Evolutionary conservation across 2,329 filamentous ascomycete genomes (phyloP), one percentile per base, ranked within the genome.

Genomic region (Ophiostoma ips): DNA sequence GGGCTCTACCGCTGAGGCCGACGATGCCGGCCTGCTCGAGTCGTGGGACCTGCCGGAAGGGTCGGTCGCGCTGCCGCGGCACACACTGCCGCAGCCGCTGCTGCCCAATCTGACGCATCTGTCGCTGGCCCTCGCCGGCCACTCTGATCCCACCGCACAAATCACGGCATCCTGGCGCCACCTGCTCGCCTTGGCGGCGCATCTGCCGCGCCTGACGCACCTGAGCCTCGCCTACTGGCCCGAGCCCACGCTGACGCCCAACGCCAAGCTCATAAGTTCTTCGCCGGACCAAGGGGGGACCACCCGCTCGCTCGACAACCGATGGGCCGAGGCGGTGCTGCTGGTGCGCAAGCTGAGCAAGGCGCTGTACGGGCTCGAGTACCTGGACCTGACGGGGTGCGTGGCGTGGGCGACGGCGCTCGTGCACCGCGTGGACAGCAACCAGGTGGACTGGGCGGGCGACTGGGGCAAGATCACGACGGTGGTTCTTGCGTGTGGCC

Each of bases 141-240:
- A 19, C 24, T 52, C 18, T 30, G 38, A 51, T 6, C 60, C 24
- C 5, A 28, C 24, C 5, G 24, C 24, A 28, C 8, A 4, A 28
- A 28, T n/a, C n/a, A n/a, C 61, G 6, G 67, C 69, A 15, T 79
- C 76, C 1, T 82, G 78, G 79, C 73, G 70, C 45, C 75, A 78
- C 34, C 68, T 82, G 5, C 64, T 82, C 21, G 57, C 67, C 2
- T 61, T 82, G n/a, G 70, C 75, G 0, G 60, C 66, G 11, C 76
- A 73, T 55, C 60, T 79, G 7, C 68, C 68, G 0, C 70, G 67
- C 13, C 62, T 82, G 36, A 82, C 78, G 2, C 77, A 82, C 57
- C 65, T 82, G 37, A 78, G 72, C 55, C 67, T 82, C 7, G 76
- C 77, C 15, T 75, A 73, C 59, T 82, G 79, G 79, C 78, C 79